Conservation (phyloP, 78 protist genomes). For the Dictyostelium firmibasis region DNA sequence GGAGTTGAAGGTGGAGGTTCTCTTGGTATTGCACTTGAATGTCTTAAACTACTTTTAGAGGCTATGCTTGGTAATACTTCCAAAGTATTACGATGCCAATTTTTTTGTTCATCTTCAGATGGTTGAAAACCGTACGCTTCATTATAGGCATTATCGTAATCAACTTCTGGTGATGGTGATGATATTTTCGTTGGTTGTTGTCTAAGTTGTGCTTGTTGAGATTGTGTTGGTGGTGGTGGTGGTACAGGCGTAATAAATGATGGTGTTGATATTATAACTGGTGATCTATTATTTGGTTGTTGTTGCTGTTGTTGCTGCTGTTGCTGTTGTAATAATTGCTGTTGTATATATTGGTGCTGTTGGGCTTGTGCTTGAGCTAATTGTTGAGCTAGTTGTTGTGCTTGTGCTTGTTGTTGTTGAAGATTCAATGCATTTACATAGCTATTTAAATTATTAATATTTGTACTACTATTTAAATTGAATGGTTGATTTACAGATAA, state of each 20-base stretch:
- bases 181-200: neutral
- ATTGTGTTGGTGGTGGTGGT: neutral
- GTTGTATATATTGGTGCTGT: neutral
- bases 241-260: slow-evolving; percentile 30
- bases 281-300: neutral
- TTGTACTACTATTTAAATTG: neutral
- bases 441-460: neutral
- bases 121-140: slow-evolving; percentile 39
- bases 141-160: neutral
- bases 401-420: slow-evolving; percentile 17
- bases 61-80: neutral
- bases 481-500: neutral
- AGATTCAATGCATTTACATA: neutral
- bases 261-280: slow-evolving; percentile 24
- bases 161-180: neutral
- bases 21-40: neutral
- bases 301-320: neutral
- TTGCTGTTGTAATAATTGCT: neutral
- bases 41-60: neutral
- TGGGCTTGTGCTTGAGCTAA: neutral
- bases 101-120: neutral
- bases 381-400: neutral
- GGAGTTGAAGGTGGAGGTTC: neutral
- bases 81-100: slow-evolving; percentile 17
- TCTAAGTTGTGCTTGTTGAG: neutral